phyloP scores from a whole-genome alignment of 176 grass and related monocot genomes.

The Paspalum notatum region DNA sequence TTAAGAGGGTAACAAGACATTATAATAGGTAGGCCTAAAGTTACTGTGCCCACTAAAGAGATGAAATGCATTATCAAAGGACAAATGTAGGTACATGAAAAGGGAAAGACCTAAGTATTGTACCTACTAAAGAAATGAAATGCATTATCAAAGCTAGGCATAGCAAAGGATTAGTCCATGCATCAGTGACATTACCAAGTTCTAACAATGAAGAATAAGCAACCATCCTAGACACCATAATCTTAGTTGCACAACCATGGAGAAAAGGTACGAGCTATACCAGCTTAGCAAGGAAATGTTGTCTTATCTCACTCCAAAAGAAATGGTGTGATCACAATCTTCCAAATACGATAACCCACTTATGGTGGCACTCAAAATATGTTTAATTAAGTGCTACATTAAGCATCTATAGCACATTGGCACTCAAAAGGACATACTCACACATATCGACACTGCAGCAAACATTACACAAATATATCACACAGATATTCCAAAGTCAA shows the following conservation, averaged over 20 bases:
- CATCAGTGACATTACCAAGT: background rate
- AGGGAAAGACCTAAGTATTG: background rate
- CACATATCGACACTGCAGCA: background rate
- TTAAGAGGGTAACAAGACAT: background rate
- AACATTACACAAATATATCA: background rate
- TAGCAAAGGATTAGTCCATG: background rate
- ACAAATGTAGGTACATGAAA: background rate
- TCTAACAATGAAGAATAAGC: background rate
- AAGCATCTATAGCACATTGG: background rate
- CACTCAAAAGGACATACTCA: slow-evolving; percentile 3
- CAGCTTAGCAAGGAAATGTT: background rate
- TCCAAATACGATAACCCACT: background rate
- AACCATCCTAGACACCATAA: slow-evolving; percentile 8
- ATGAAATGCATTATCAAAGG: background rate
- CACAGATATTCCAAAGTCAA: slow-evolving; percentile 3
- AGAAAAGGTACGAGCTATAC: background rate
- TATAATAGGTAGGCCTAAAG: background rate
- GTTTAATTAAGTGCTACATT: background rate
- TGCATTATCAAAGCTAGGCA: background rate
- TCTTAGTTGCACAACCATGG: slow-evolving; percentile 7
- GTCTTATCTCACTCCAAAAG: slow-evolving; percentile 21
- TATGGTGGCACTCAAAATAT: background rate
- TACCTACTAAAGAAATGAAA: background rate
- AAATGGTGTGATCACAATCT: background rate
- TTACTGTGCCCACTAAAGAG: background rate